Base-by-base conservation (phyloP, 2,329 filamentous ascomycete genomes). In the Xylariaceae sp. region DNA sequence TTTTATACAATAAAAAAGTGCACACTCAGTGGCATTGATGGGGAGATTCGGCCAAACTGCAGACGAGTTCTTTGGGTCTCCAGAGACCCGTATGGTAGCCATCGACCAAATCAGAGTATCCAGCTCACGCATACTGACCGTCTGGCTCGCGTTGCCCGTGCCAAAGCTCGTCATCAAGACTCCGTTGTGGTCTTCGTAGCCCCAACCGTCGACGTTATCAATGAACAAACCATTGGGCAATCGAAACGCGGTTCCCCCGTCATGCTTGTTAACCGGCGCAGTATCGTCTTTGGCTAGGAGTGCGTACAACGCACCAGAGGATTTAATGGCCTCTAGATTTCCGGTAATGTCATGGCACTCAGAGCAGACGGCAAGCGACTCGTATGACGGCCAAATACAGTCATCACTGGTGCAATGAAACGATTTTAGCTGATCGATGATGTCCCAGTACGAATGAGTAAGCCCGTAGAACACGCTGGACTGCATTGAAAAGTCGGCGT, bases 401-500 rank as follows among this genome's bases (percentile, higher is more conserved):
- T 46, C n/a, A 29, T n/a, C 7, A 5, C 16, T 30, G 15, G 43
- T 18, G 22, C 43, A 46, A 46, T 22, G 19, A n/a, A 29, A 46
- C 5, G 43, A 26, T 4, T 2, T 6, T 19, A 29, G 43, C 43
- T 46, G 8, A 15, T 15, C 18, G 13, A 46, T 19, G 10, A n/a
- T n/a, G 22, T 46, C 43, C 26, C 26, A 26, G 15, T 29, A 26
- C 15, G 43, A 19, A 12, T 46, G 16, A 18, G 15, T 46, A n/a
- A 46, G 29, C 9, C 43, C 43, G 29, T 46, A 46, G 9, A 46
- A 22, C 43, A 46, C 43, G 13, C 16, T 22, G 15, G 43, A 46
- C 29, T 46, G 43, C 43, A 46, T 46, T n/a, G 43, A 34, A 26
- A 46, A 34, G 19, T 46, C 43, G 15, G 43, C 43, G 29, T 46